phyloP scores from a whole-genome alignment of 345 rosid species.

The Tarenaya hassleriana region DNA sequence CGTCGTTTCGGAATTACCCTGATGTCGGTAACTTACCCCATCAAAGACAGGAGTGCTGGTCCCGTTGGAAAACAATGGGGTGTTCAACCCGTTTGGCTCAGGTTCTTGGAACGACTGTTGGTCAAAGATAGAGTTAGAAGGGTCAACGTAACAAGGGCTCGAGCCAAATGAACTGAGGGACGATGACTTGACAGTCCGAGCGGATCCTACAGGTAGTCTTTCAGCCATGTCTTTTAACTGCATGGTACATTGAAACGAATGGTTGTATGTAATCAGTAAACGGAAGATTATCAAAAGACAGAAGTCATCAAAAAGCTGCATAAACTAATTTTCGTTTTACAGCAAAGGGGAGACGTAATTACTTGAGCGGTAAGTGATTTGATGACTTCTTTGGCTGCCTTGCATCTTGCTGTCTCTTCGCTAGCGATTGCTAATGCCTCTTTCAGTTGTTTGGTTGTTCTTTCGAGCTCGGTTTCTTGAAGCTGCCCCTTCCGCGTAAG shows the following conservation, averaged over 20 bases:
- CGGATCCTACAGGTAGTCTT: slow-evolving; percentile 66
- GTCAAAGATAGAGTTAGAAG: slow-evolving; percentile 38
- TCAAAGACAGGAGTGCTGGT: slow-evolving; percentile 35
- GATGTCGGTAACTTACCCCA: slow-evolving; percentile 35
- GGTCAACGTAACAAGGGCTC: slow-evolving; percentile 44
- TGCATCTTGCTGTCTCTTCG: slow-evolving; percentile 89
- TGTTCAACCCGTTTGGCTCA: slow-evolving; percentile 38
- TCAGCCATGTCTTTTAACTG: slow-evolving; percentile 93
- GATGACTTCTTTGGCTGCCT: slow-evolving; percentile 99
- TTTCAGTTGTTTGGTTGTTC: slow-evolving; percentile 74
- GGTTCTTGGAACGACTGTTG: slow-evolving; percentile 34
- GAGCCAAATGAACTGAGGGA: slow-evolving; percentile 54
- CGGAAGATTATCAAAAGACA: background rate
- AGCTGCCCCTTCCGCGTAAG: slow-evolving; percentile 73
- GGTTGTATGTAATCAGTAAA: slow-evolving; percentile 21
- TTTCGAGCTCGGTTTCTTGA: slow-evolving; percentile 89
- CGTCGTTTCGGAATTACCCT: slow-evolving; percentile 48
- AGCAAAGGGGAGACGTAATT: slow-evolving; percentile 25
- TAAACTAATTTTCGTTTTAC: background rate
- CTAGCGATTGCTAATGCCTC: slow-evolving; percentile 81
- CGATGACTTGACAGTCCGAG: slow-evolving; percentile 43
- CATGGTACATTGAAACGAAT: slow-evolving; percentile 14
- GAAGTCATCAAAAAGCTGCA: background rate
- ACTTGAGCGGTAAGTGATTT: slow-evolving; percentile 96
- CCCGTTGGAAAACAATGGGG: slow-evolving; percentile 50